Conservation (phyloP, 1,284 basidiomycete genomes). For the Melampsora medusae region DNA sequence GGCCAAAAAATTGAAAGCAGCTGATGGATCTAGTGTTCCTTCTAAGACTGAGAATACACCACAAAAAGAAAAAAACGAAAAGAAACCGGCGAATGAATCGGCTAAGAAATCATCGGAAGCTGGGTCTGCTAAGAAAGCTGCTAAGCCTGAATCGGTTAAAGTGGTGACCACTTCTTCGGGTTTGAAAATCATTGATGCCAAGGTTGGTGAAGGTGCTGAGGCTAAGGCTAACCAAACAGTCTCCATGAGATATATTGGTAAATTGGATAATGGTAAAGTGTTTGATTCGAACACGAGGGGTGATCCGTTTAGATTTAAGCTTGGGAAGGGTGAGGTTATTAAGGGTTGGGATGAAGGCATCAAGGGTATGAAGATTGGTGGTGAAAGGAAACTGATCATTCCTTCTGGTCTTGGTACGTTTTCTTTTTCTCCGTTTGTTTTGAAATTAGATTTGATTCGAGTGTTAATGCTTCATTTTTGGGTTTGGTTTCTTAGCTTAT, state of each 20-base stretch:
- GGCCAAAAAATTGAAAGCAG: conserved; percentile 17
- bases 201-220: conserved; percentile 26
- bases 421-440: not conserved
- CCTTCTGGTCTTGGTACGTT: conserved; percentile 30
- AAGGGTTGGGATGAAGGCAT: conserved; percentile 44
- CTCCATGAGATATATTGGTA: conserved; percentile 42
- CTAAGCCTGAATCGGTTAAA: not conserved
- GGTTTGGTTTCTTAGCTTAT: conserved; percentile 16
- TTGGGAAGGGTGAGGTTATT: conserved; percentile 41
- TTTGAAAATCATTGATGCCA: conserved; percentile 34
- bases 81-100: not conserved
- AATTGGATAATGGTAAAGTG: conserved; percentile 34
- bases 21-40: conserved; percentile 4
- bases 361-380: conserved; percentile 43
- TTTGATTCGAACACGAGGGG: conserved; percentile 41
- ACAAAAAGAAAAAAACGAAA: conserved; percentile 1
- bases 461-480: not conserved
- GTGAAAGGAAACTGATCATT: conserved; percentile 32
- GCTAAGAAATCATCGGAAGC: not conserved
- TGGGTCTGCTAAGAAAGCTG: not conserved
- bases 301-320: conserved; percentile 28
- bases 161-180: conserved; percentile 23
- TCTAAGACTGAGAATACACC: not conserved
- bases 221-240: conserved; percentile 34
- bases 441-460: not conserved